Evolutionary conservation across 208 protist species (phyloP).

Genomic region (Leishmania major): DNA sequence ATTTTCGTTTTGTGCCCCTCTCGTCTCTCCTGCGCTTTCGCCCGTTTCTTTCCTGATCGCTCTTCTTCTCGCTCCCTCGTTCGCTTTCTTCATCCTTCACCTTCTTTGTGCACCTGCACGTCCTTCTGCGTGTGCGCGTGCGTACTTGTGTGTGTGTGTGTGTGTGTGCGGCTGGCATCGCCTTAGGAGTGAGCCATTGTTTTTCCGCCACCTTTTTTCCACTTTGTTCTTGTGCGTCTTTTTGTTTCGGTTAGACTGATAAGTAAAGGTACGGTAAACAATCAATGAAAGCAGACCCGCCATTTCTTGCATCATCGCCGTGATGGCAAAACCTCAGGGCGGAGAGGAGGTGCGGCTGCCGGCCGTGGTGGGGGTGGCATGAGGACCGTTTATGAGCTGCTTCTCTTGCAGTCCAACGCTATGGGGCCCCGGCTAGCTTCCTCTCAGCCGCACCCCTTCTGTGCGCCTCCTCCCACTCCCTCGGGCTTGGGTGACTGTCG

Average conservation of each 20-base stretch:
- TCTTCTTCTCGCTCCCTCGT: neutral
- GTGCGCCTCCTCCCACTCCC: neutral
- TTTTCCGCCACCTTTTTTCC: neutral
- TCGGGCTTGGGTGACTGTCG: neutral
- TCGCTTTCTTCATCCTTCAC: neutral
- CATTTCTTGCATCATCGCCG: neutral
- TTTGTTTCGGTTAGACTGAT: neutral
- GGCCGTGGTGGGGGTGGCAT: neutral
- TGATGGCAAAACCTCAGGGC: neutral
- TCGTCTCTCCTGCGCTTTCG: neutral
- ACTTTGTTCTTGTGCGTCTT: neutral
- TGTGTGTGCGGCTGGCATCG: neutral
- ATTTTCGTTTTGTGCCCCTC: neutral
- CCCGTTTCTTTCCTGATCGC: neutral
- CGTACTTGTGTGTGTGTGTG: neutral
- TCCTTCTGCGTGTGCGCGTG: neutral
- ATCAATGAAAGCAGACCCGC: neutral
- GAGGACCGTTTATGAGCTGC: neutral
- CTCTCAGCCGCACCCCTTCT: neutral
- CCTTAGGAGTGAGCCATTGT: neutral
- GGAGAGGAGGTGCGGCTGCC: neutral
- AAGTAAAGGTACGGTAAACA: neutral
- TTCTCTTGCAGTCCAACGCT: neutral
- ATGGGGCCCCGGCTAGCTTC: neutral
- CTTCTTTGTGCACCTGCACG: neutral